Conservation (phyloP, 495 filamentous ascomycete genomes). For the Talaromyces proteolyticus region DNA sequence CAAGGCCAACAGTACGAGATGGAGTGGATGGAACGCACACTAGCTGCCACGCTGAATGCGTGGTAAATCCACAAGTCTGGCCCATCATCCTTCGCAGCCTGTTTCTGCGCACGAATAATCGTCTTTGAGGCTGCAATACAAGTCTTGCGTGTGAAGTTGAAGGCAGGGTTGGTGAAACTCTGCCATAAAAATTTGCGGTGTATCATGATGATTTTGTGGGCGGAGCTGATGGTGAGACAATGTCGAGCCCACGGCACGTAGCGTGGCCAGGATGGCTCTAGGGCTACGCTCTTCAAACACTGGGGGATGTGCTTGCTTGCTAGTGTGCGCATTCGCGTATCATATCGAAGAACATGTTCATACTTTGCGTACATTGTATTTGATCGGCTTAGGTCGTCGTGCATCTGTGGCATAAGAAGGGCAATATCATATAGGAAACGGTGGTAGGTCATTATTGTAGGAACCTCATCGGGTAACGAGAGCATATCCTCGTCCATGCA, state of each 20-base stretch:
- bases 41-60: slow-evolving; percentile 22
- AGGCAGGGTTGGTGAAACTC: slow-evolving; percentile 34
- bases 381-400: slow-evolving; percentile 32
- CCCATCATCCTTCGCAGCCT: slow-evolving; percentile 20
- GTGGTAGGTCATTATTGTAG: slow-evolving; percentile 32
- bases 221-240: slow-evolving; percentile 33
- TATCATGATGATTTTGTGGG: slow-evolving; percentile 49
- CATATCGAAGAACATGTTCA: slow-evolving; percentile 34
- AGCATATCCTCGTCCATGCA: slow-evolving; percentile 31
- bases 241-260: slow-evolving; percentile 36
- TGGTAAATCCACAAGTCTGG: slow-evolving; percentile 39
- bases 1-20: not conserved
- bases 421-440: slow-evolving; percentile 34
- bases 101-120: slow-evolving; percentile 36
- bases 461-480: slow-evolving; percentile 20
- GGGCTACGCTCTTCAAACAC: slow-evolving; percentile 23
- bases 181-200: slow-evolving; percentile 39
- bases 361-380: slow-evolving; percentile 29
- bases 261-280: slow-evolving; percentile 29
- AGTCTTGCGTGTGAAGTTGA: slow-evolving; percentile 33
- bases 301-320: slow-evolving; percentile 22
- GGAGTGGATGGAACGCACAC: slow-evolving; percentile 11
- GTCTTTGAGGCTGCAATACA: slow-evolving; percentile 39
- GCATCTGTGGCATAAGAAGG: slow-evolving; percentile 30
- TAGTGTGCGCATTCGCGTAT: slow-evolving; percentile 33